phyloP scores from a whole-genome alignment of 202 grass and related monocot genomes.

The Schoenoplectus triqueter region DNA sequence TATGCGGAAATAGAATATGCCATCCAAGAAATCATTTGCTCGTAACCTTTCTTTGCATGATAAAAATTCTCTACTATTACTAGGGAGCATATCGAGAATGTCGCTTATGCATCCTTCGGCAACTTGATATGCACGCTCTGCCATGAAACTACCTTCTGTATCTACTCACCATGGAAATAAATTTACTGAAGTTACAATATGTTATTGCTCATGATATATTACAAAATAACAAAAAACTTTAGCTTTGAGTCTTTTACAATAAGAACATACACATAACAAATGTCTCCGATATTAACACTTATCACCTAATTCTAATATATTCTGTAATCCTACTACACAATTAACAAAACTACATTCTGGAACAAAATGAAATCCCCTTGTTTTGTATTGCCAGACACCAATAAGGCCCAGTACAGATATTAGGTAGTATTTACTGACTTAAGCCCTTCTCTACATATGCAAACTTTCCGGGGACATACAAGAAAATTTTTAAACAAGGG shows the following conservation, averaged over 20 bases:
- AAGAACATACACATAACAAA: background rate
- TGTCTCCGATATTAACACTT: background rate
- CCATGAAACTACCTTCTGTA: slow-evolving; percentile 99
- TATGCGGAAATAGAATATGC: slow-evolving; percentile 91
- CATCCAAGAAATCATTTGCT: slow-evolving; percentile 67
- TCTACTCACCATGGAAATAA: slow-evolving; percentile 47
- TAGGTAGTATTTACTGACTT: background rate
- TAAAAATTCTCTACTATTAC: slow-evolving; percentile 50
- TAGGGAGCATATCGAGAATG: slow-evolving; percentile 53
- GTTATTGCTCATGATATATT: slow-evolving; percentile 9
- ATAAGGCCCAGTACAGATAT: background rate
- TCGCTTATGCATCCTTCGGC: slow-evolving; percentile 83
- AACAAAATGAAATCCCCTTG: background rate
- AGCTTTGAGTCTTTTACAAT: slow-evolving; percentile 15
- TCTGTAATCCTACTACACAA: background rate
- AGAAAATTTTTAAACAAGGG: slow-evolving; percentile 1
- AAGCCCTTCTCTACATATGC: background rate
- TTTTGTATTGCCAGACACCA: background rate
- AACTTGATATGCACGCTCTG: slow-evolving; percentile 86
- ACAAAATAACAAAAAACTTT: slow-evolving; percentile 30
- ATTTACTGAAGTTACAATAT: background rate
- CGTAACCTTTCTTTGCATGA: slow-evolving; percentile 55
- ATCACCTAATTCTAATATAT: background rate
- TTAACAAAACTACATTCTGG: background rate
- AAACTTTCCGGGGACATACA: background rate